A percentile compares a stretch with the other conserved stretches of the same genome.
Conservation (phyloP, 169 alveolate genomes). For the Fabrea salina region DNA sequence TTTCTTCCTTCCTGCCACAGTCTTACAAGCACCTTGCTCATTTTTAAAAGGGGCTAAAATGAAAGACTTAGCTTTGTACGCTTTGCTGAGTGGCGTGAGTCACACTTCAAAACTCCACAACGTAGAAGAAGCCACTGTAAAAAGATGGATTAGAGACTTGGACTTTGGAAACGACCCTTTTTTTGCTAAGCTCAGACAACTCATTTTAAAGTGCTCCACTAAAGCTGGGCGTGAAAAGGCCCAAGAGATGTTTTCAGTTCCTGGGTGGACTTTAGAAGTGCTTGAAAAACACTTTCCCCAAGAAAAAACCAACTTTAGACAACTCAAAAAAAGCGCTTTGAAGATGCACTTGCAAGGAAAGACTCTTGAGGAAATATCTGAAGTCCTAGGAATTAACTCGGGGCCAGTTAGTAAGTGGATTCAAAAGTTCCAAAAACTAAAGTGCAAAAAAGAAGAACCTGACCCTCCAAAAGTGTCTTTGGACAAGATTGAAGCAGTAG, state of each 20-base stretch:
- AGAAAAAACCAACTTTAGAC: neutral
- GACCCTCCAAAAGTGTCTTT: too few species aligned
- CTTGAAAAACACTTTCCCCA: neutral
- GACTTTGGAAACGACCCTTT: conserved; percentile 14
- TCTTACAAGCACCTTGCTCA: conserved; percentile 12
- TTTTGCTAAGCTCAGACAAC: conserved; percentile 2
- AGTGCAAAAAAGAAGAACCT: too few species aligned
- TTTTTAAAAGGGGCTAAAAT: neutral
- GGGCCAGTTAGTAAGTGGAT: neutral
- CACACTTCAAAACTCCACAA: neutral
- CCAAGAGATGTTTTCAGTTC: neutral
- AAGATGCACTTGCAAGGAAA: conserved; percentile 3
- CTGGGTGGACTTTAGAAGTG: neutral
- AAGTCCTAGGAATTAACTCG: neutral
- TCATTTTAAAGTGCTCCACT: neutral
- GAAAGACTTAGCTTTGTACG: conserved; percentile 6
- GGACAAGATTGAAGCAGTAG: too few species aligned
- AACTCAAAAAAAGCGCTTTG: neutral
- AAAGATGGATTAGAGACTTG: neutral
- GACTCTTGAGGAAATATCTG: neutral
- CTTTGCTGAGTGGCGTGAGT: neutral
- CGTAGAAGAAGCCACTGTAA: neutral
- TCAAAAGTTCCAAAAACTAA: too few species aligned
- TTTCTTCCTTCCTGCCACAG: neutral
- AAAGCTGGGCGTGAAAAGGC: neutral